Evolutionary conservation across 1,139 yeast species (phyloP), one percentile per base, ranked within the genome.

Genomic region (Debaryomycetaceae sp.): DNA sequence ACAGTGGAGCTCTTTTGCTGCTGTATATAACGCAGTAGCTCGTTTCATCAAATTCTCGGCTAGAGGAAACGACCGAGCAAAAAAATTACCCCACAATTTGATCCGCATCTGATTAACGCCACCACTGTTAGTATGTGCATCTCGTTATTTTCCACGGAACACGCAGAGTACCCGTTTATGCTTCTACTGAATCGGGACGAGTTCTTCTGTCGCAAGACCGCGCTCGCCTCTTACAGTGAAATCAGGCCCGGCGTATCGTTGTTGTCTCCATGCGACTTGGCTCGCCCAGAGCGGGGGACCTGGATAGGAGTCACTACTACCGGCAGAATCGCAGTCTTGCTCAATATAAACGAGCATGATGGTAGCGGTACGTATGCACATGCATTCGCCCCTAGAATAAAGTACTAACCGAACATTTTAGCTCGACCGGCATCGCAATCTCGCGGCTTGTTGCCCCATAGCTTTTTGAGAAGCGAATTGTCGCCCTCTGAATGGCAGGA

Each of bases 101-200:
- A 19, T 11, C 8, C 22, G 11, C 10, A 19, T 8, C 11, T 19
- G 11, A 19, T 19, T 11, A 15, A 15, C 12, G 20, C n/a, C 7
- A 23, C 13, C 27, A 27, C 13, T 34, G 26, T 12, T 10, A n/a
- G n/a, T n/a, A 79, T 79, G 90, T 79, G 90, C 49, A 76, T 79
- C 16, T 45, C 77, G 15, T 41, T 78, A 23, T 67, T 80, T 4
- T 67, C 82, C 3, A 69, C 73, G 7, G 64, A 57, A 8, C 81
- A 77, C 45, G 73, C 77, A 2, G 71, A 76, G 25, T 79, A 64
- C 43, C 81, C 87, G 1, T 60, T 87, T 27, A 67, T 87, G 4
- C 50, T 85, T 4, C 57, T 83, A 10, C 81, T 94, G 7, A 90
- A 90, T 47, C 53, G 97, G 29, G 98, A 90, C 47, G 97, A 90